Evolutionary conservation across 352 stramenopile species (phyloP), one percentile per base, ranked within the genome.

Genomic region (Aphanomyces invadans): DNA sequence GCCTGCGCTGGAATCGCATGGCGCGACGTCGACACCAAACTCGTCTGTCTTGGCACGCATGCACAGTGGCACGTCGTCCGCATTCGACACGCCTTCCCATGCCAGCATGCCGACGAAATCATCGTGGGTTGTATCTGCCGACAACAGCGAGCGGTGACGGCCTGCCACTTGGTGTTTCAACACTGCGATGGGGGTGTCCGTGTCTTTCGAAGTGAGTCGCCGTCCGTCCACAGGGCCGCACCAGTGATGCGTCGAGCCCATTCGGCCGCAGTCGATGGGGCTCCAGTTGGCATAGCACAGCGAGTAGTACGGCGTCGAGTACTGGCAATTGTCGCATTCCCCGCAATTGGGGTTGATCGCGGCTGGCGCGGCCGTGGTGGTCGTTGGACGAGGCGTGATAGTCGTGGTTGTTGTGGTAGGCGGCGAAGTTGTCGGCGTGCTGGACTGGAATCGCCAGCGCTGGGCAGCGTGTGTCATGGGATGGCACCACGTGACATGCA

Each of bases 401-500:
- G 44, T n/a, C 21, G 44, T 42, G 44, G 15, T 65, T 51, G 57
- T 38, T 51, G 29, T 32, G 12, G 28, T 26, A 26, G 12, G 12
- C 17, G 45, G 19, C 21, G 23, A 19, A 10, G 1, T 0, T 57
- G 39, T 45, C 33, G 60, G n/a, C 3, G 38, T 44, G n/a, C 31
- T 28, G 31, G 19, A 15, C 10, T 33, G 9, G 46, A 67, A 67
- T 11, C 11, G n/a, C 60, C 60, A 67, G 33, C 32, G 26, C 23
- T 67, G 60, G 60, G 17, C 44, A n/a, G 42, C 25, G 19, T 59
- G 7, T 15, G 15, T 44, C 38, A 15, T n/a, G 28, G 42, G 10
- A 17, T 56, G 78, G 71, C 83, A 89, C 31, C 69, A 70, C 29
- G 76, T 84, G 12, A 91, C 69, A 70, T 87, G 75, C 21, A 89